Percentiles rank a stretch among this genome's conserved stretches.
phyloP scores from a whole-genome alignment of 768 basidiomycete species.

The Naganishia antarctica region DNA sequence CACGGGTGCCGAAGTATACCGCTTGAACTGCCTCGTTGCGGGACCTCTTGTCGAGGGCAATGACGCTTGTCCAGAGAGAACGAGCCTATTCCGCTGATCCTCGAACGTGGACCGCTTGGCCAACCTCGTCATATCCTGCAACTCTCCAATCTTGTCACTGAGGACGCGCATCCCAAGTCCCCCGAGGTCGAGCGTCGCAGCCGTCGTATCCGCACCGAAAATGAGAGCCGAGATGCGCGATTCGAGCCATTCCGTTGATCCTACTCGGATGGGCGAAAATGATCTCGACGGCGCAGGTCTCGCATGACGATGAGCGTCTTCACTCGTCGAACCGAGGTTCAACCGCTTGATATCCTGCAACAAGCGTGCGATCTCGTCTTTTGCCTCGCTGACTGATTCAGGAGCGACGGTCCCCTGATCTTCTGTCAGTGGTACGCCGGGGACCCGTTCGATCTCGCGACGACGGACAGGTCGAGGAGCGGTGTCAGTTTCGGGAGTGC shows the following conservation, averaged over 20 bases:
- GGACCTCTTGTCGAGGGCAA: too few species aligned
- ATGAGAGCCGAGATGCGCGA: conserved; percentile 19
- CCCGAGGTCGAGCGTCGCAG: background rate
- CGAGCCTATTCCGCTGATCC: background rate
- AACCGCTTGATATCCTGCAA: conserved; percentile 7
- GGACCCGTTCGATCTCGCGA: conserved; percentile 9
- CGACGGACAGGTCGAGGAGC: background rate
- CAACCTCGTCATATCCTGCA: conserved; percentile 16
- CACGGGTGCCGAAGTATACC: conserved; percentile 12
- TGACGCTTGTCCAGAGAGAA: too few species aligned
- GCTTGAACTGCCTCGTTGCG: conserved; percentile 1
- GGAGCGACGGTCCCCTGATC: background rate
- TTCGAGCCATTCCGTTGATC: conserved; percentile 12
- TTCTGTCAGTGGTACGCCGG: background rate
- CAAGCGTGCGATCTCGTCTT: conserved; percentile 11
- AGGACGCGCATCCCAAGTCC: conserved; percentile 4
- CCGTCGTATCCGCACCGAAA: background rate
- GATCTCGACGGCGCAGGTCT: background rate
- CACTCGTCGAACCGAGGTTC: background rate
- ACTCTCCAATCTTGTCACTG: conserved; percentile 12
- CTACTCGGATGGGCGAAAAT: background rate
- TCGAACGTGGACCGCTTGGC: background rate
- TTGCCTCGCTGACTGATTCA: conserved; percentile 11
- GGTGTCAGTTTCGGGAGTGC: background rate
- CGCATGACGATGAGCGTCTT: background rate